A percentile compares a stretch with the other conserved stretches of the same genome.
Evolutionary conservation across 352 stramenopile species (phyloP).

Genomic region (Globisporangium polare): DNA sequence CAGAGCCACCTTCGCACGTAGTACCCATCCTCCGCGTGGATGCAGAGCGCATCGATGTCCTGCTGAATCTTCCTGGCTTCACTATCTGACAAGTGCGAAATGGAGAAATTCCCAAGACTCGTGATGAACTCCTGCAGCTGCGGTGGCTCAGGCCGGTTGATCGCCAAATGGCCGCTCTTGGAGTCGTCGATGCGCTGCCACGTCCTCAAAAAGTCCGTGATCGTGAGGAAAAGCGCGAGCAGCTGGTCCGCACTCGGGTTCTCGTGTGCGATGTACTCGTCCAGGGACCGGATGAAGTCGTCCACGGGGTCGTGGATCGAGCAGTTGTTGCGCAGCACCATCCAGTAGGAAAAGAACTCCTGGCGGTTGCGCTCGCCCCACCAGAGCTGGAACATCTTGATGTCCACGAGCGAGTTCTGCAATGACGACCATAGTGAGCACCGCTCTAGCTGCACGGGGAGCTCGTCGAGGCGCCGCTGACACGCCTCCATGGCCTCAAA

Average conservation of each 20-base stretch:
- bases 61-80: conserved; percentile 52
- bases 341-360: conserved; percentile 81
- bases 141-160: conserved; percentile 46
- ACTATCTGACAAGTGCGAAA: conserved; percentile 37
- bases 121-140: conserved; percentile 77
- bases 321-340: conserved; percentile 54
- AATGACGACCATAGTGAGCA: conserved; percentile 64
- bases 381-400: conserved; percentile 86
- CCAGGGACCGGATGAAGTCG: conserved; percentile 73
- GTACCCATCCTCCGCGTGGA: conserved; percentile 68
- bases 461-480: conserved; percentile 72
- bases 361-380: conserved; percentile 77
- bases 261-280: conserved; percentile 71
- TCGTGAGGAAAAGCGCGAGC: conserved; percentile 63
- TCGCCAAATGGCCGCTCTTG: conserved; percentile 18
- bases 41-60: conserved; percentile 61
- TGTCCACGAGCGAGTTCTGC: conserved; percentile 70
- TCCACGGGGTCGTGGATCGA: conserved; percentile 73
- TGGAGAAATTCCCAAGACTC: conserved; percentile 55
- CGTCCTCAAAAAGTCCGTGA: conserved; percentile 72
- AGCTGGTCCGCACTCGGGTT: conserved; percentile 57
- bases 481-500: conserved; percentile 68
- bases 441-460: conserved; percentile 76
- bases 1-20: conserved; percentile 79
- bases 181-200: conserved; percentile 45